phyloP scores from a whole-genome alignment of 257 asterid genomes.

The Nicotiana obtusifolia region DNA sequence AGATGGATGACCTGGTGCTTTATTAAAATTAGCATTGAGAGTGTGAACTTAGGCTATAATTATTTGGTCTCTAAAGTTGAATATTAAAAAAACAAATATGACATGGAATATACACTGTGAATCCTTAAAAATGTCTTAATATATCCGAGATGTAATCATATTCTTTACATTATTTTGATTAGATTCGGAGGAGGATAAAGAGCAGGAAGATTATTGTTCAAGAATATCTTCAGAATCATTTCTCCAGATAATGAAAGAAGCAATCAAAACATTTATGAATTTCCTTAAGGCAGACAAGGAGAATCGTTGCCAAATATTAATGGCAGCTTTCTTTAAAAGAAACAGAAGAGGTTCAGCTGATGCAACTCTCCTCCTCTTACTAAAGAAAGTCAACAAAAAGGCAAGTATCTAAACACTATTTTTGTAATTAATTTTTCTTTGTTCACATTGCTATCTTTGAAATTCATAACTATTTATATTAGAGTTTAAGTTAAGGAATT shows the following conservation, averaged over 20 bases:
- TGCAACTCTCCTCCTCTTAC: slow-evolving; percentile 47
- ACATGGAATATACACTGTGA: background rate
- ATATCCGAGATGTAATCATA: background rate
- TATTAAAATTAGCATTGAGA: background rate
- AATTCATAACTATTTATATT: background rate
- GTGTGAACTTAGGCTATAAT: background rate
- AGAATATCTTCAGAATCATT: slow-evolving; percentile 79
- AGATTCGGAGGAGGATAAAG: slow-evolving; percentile 60
- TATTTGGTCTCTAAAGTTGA: background rate
- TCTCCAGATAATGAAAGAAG: slow-evolving; percentile 61
- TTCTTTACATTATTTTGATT: background rate
- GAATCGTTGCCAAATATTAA: slow-evolving; percentile 41
- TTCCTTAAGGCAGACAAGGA: slow-evolving; percentile 79
- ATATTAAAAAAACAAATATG: background rate
- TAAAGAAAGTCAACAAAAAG: slow-evolving; percentile 66
- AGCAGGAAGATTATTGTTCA: slow-evolving; percentile 44
- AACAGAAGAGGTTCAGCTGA: slow-evolving; percentile 48
- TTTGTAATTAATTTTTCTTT: background rate
- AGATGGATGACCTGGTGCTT: background rate
- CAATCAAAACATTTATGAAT: slow-evolving; percentile 75
- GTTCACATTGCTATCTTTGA: background rate
- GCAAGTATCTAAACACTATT: slow-evolving; percentile 19
- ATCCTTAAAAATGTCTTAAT: background rate
- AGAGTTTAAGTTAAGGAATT: no score
- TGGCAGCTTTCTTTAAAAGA: slow-evolving; percentile 56